Base-by-base conservation (phyloP, 345 rosid species). In the Linum trigynum region DNA sequence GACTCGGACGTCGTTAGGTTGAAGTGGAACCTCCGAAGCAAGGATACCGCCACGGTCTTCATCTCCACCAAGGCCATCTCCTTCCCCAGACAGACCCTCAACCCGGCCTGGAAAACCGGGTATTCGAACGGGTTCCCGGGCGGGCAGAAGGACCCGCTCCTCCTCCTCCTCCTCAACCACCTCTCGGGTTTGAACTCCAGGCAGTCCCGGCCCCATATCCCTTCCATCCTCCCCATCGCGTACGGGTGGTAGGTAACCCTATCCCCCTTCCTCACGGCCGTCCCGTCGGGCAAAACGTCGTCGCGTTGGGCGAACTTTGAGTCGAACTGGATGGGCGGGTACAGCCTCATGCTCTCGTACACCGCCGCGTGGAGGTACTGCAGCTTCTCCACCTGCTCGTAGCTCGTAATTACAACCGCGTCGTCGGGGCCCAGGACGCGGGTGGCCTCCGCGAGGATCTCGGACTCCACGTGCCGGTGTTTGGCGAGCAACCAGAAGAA, bases 311-410 rank as follows among this genome's bases (percentile, higher is more conserved):
- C 78, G 56, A 85, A 87, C 72, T 90, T 87, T 5, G 95, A 87
- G 42, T 87, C 95, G 43, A 85, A 85, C 63, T 87, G 97, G 42
- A 90, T 83, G 0, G 97, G 97, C 0, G 97, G 97, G 64, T 38
- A 81, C 11, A 87, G 66, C 59, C 97, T 80, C 83, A 90, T 40
- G 68, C 87, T 77, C 59, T 87, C 97, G 35, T 82, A 57, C 3
- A 87, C 60, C 0, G 85, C 77, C 38, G 95, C 90, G 42, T 81
- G 83, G 59, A 87, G 71, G 71, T 83, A 90, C 32, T 81, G 78
- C 91, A 90, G 79, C 1, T 77, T 57, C 14, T 77, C 43, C 65
- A 84, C 69, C 50, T 84, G 74, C n/a, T 79, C 76, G 39, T 61
- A 77, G 16, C 65, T 65, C 1, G 79, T n/a, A n/a, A n/a, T n/a